Conservation (phyloP, 2,329 filamentous ascomycete genomes). For the Cytospora chrysosperma region DNA sequence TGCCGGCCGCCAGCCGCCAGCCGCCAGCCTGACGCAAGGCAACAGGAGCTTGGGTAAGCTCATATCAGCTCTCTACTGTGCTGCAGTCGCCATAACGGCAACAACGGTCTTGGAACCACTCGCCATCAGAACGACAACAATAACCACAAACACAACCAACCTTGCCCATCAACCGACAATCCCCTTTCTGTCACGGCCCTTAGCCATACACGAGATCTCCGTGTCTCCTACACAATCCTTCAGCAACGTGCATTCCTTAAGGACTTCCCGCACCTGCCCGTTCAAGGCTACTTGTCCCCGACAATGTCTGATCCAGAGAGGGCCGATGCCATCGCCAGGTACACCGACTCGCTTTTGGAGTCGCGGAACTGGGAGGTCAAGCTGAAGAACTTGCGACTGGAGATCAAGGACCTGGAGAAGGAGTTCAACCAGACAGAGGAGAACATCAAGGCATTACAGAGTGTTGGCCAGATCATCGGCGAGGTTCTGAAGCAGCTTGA, state of each 20-base stretch:
- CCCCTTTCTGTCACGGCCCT: neutral
- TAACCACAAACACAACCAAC: neutral
- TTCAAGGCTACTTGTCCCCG: conserved; percentile 1
- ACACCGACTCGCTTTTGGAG: conserved; percentile 82
- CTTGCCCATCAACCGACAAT: neutral
- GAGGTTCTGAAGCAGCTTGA: conserved; percentile 98
- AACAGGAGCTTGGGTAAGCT: conserved; percentile 41
- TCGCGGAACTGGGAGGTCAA: conserved; percentile 99
- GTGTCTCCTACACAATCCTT: neutral
- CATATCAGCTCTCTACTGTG: conserved; percentile 28
- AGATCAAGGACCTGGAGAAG: conserved; percentile 92
- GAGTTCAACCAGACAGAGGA: conserved; percentile 98
- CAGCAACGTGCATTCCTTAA: neutral
- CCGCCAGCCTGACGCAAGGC: conserved; percentile 31
- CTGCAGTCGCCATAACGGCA: conserved; percentile 13
- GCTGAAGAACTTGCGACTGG: conserved; percentile 87
- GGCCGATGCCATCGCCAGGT: conserved; percentile 71
- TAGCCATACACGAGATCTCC: neutral
- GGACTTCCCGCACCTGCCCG: neutral
- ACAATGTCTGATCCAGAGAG: conserved; percentile 60
- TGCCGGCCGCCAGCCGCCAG: conserved; percentile 8
- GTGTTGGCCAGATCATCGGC: conserved; percentile 98
- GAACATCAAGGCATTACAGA: conserved; percentile 98
- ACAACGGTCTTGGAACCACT: neutral
- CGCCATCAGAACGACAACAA: conserved; percentile 3